Base-by-base conservation (phyloP, 176 grass and related monocot species). In the Coix lacrymajobi region DNA sequence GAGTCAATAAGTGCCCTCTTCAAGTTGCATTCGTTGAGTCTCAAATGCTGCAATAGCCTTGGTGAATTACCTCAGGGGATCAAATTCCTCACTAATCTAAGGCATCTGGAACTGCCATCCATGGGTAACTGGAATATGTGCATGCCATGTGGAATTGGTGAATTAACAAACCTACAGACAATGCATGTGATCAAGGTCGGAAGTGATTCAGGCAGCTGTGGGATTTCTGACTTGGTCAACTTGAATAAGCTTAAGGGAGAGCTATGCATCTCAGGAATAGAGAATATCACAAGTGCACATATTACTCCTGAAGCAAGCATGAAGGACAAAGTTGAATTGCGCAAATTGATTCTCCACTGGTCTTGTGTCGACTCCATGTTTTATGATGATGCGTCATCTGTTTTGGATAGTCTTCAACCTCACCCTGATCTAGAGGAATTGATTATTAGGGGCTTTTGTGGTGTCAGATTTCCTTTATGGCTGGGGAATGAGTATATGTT, bases 181-280 rank as follows among this genome's bases (percentile, higher is more conserved):
- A 84, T 90, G 33, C 77, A 85, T 56, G 29, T 70, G 24, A 78
- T 89, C 54, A 66, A 66, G 64, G 37, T 87, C 9, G 68, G 75
- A 70, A 64, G 64, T 57, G 71, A 89, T 67, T 30, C 10, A 56
- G 15, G 43, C 11, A 72, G 77, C 40, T 90, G 77, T 85, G 76
- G 79, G 40, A 88, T 91, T 43, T 31, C 48, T 41, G 88, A 94
- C 69, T 77, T 91, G 62, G 58, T 31, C 33, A 71, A 75, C 24
- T 69, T 94, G 75, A 56, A 52, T 43, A 87, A 88, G 43, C 86
- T 92, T 76, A 86, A 73, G 79, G 90, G 90, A 33, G 80, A 87
- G 13, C 36, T 89, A 29, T 44, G 86, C 54, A 87, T 89, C 31
- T 79, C 52, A 15, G 84, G 84, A 48, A 69, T 89, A 44, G 51